Evolutionary conservation across 805 yeast genomes (phyloP), one percentile per base, ranked within the genome.

Genomic region (Yarrowia divulgata): DNA sequence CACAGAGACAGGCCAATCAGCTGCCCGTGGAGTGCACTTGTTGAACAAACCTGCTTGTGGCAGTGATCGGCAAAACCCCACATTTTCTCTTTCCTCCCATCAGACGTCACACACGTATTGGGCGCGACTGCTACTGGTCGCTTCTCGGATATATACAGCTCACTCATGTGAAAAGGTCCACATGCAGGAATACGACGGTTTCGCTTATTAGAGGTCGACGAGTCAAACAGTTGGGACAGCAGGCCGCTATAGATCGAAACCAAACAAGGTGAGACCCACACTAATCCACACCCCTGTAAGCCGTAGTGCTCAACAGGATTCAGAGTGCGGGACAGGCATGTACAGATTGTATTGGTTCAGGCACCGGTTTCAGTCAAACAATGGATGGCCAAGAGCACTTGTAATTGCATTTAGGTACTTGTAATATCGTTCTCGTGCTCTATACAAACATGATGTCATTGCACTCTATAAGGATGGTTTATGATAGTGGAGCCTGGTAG

Each of bases 1-100:
- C 18, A 48, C 18, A 40, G 18, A 4, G 45, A 14, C 45, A 16
- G 18, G 6, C 49, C 49, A 45, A 45, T 45, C 16, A 19, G 8
- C 8, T 40, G 10, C 8, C 29, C 29, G 29, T 23, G 29, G 29
- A 23, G 29, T 23, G 29, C 29, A 23, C 29, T 23, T 23, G 29
- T 23, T 23, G 4, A n/a, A 10, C 32, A n/a, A 23, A n/a, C 1
- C 43, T 19, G 12, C 13, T 52, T 54, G 45, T 13, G 60, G 60
- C n/a, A 54, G 19, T 6, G 60, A 54, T 54, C 60, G 60, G 8
- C 60, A 54, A 14, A 29, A 13, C 60, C 60, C 60, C 60, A 54
- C 60, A 54, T 54, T 54, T 45, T 40, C 19, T 4, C 29, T 23
- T 23, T 4, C 4, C 29, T 23, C 29, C 29, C 29, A 23, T 2